Conservation (phyloP, 352 stramenopile genomes). For the Phytophthora podocarpi region DNA sequence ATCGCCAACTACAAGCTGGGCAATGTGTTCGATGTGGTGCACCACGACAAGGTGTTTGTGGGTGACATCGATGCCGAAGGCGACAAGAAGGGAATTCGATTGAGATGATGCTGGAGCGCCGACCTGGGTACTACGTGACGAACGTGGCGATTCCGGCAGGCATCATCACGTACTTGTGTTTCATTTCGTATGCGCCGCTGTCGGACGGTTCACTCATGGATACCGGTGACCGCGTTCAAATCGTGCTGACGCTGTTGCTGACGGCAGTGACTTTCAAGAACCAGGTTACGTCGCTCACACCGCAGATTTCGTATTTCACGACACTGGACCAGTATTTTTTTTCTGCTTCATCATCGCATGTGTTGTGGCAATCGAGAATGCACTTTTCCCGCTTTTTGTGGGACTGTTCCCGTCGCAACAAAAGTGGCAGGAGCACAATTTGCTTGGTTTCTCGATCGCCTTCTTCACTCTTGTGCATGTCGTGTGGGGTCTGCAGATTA, state of each 20-base stretch:
- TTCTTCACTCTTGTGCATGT: slow-evolving; percentile 53
- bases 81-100: slow-evolving; percentile 48
- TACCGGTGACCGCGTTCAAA: slow-evolving; percentile 54
- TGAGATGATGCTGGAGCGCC: slow-evolving; percentile 68
- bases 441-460: slow-evolving; percentile 42
- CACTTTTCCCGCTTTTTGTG: slow-evolving; percentile 47
- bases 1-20: slow-evolving; percentile 58
- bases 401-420: slow-evolving; percentile 16
- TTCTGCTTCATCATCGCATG: slow-evolving; percentile 68
- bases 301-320: slow-evolving; percentile 72
- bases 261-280: slow-evolving; percentile 72
- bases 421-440: slow-evolving; percentile 34
- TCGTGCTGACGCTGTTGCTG: slow-evolving; percentile 63
- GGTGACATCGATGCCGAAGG: slow-evolving; percentile 40
- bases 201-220: slow-evolving; percentile 45
- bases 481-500: slow-evolving; percentile 34
- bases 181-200: slow-evolving; percentile 52
- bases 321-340: slow-evolving; percentile 68
- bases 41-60: slow-evolving; percentile 58
- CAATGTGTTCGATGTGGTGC: slow-evolving; percentile 61
- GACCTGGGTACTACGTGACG: slow-evolving; percentile 58
- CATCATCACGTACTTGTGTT: slow-evolving; percentile 63
- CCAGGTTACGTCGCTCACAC: slow-evolving; percentile 52
- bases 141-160: slow-evolving; percentile 53
- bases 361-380: slow-evolving; percentile 60